Evolutionary conservation across 805 yeast genomes (phyloP).

Genomic region (Zygosaccharomyces kombuchaensis): DNA sequence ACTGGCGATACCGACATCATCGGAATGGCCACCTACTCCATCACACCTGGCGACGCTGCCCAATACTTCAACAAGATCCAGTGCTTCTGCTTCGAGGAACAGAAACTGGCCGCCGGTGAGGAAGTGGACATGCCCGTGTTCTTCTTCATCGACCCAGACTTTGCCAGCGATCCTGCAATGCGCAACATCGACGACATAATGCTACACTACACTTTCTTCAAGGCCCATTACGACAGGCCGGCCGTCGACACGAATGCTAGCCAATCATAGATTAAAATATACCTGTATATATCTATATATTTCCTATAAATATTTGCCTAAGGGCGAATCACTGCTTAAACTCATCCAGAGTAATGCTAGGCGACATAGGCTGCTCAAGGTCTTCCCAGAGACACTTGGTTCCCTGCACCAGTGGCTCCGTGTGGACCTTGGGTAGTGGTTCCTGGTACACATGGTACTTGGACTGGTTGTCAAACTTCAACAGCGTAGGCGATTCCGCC

Average conservation of each 20-base stretch:
- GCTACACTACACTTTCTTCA: slow-evolving; percentile 89
- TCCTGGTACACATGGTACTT: slow-evolving; percentile 30
- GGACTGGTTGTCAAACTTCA: slow-evolving; percentile 25
- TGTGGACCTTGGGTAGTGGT: slow-evolving; percentile 25
- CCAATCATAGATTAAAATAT: not conserved
- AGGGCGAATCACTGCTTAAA: slow-evolving; percentile 12
- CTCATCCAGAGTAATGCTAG: slow-evolving; percentile 23
- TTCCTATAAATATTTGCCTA: not conserved
- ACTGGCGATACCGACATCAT: slow-evolving; percentile 81
- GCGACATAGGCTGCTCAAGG: slow-evolving; percentile 9
- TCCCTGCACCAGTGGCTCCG: not conserved
- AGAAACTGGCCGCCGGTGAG: slow-evolving; percentile 87
- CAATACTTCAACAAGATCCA: slow-evolving; percentile 96
- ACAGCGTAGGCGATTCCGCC: slow-evolving; percentile 30
- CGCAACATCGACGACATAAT: slow-evolving; percentile 85
- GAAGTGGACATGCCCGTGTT: slow-evolving; percentile 99
- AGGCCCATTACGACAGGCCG: slow-evolving; percentile 41
- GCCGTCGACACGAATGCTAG: not conserved
- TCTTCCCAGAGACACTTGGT: slow-evolving; percentile 2
- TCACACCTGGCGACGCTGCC: slow-evolving; percentile 93
- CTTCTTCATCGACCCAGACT: slow-evolving; percentile 94
- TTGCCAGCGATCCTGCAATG: slow-evolving; percentile 88
- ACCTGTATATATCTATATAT: slow-evolving; percentile 9
- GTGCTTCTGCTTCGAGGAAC: slow-evolving; percentile 98
- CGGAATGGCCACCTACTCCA: slow-evolving; percentile 98